Evolutionary conservation across 176 grass and related monocot genomes (phyloP).

Genomic region (Alopecurus myosuroides): DNA sequence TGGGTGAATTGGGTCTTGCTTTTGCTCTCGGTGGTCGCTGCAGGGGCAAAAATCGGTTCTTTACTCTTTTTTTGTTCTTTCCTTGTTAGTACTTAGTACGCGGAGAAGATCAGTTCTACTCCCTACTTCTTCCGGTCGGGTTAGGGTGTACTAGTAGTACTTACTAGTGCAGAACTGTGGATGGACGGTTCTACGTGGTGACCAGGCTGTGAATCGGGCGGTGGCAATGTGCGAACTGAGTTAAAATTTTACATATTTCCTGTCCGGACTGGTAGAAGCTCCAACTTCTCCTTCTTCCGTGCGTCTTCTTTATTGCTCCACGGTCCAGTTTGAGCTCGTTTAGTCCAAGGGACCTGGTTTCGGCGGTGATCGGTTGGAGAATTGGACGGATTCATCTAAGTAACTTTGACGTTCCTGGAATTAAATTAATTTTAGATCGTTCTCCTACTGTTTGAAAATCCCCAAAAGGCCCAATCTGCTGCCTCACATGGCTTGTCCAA

Average conservation of each 20-base stretch:
- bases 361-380: background rate
- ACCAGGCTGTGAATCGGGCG: background rate
- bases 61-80: background rate
- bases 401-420: background rate
- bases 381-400: background rate
- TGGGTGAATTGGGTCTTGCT: background rate
- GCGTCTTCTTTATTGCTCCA: background rate
- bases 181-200: background rate
- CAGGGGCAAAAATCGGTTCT: background rate
- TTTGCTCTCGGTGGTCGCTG: background rate
- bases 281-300: background rate
- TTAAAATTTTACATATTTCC: background rate
- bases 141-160: background rate
- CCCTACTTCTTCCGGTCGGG: background rate
- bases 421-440: background rate
- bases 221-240: background rate
- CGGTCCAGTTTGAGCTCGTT: constrained; percentile 6
- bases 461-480: background rate
- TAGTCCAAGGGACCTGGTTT: background rate
- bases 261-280: background rate
- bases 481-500: background rate
- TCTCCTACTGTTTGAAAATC: background rate
- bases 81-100: background rate
- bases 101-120: background rate
- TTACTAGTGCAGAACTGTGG: background rate